Evolutionary conservation across 2,329 filamentous ascomycete genomes (phyloP).

Genomic region (Neofusicoccum laricinum): DNA sequence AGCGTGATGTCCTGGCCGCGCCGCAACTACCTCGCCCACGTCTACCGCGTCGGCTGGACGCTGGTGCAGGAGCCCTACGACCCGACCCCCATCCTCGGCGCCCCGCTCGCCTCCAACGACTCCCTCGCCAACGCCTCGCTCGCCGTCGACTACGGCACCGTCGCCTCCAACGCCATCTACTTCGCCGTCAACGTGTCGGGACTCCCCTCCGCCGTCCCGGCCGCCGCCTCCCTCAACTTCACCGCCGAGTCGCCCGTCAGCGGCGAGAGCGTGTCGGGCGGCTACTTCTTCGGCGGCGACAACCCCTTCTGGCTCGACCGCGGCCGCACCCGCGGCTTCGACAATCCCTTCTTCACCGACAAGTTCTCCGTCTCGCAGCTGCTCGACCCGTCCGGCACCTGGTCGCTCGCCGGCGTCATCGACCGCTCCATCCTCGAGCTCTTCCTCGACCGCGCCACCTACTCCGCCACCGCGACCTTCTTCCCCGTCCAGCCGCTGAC

Average conservation of each 20-base stretch:
- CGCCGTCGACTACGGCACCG: slow-evolving; percentile 49
- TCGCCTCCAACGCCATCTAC: slow-evolving; percentile 52
- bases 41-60: slow-evolving; percentile 51
- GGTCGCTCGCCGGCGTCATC: slow-evolving; percentile 49
- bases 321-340: slow-evolving; percentile 48
- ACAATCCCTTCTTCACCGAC: slow-evolving; percentile 56
- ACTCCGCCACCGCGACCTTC: slow-evolving; percentile 51
- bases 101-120: slow-evolving; percentile 42
- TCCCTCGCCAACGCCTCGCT: slow-evolving; percentile 49
- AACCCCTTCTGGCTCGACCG: slow-evolving; percentile 53
- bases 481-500: slow-evolving; percentile 47
- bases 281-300: slow-evolving; percentile 50
- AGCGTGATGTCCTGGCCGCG: slow-evolving; percentile 54
- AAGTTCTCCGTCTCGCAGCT: slow-evolving; percentile 44
- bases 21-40: slow-evolving; percentile 50
- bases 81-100: slow-evolving; percentile 46
- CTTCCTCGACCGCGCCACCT: slow-evolving; percentile 52
- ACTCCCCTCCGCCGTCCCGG: slow-evolving; percentile 28
- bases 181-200: slow-evolving; percentile 54
- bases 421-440: slow-evolving; percentile 56
- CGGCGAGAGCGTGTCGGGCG: slow-evolving; percentile 49
- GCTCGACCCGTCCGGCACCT: slow-evolving; percentile 30
- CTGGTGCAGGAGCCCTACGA: slow-evolving; percentile 53
- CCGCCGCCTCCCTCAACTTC: slow-evolving; percentile 47
- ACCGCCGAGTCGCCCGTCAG: slow-evolving; percentile 51